Evolutionary conservation across 768 basidiomycete genomes (phyloP).

Genomic region (Trametes cubensis): DNA sequence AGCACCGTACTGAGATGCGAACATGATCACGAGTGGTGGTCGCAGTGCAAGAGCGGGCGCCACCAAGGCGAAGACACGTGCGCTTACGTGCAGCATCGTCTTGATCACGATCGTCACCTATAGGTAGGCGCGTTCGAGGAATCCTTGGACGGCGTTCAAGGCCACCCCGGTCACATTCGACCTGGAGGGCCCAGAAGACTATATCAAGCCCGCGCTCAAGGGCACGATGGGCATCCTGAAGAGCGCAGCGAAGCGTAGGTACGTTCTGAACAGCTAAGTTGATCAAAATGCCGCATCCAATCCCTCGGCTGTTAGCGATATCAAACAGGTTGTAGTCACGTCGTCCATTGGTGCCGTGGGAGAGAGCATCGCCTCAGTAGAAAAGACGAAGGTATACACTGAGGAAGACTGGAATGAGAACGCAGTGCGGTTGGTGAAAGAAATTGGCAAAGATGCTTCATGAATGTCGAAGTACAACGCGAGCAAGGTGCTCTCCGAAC

Average conservation of each 20-base stretch:
- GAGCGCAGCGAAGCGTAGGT: slow-evolving; percentile 39
- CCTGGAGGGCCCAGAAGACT: slow-evolving; percentile 48
- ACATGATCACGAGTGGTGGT: no score
- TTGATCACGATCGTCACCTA: no score
- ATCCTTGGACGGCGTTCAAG: slow-evolving; percentile 72
- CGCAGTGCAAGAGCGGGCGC: no score
- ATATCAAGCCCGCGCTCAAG: slow-evolving; percentile 72
- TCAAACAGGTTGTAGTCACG: neutral
- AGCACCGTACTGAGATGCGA: no score
- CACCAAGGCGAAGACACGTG: no score
- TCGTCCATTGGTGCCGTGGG: neutral
- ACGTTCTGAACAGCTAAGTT: neutral
- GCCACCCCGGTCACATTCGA: slow-evolving; percentile 60
- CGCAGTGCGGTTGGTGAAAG: neutral
- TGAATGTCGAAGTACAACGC: neutral
- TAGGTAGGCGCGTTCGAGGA: slow-evolving; percentile 74
- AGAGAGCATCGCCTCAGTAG: neutral
- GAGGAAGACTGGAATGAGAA: neutral
- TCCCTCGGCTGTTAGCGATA: neutral
- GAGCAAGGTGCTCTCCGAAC: neutral
- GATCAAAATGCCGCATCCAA: neutral
- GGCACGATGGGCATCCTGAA: slow-evolving; percentile 68
- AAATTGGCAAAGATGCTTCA: neutral
- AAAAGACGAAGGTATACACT: neutral
- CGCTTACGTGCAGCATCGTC: no score